phyloP scores from a whole-genome alignment of 305 asterid species.

The Galium porrigens region DNA sequence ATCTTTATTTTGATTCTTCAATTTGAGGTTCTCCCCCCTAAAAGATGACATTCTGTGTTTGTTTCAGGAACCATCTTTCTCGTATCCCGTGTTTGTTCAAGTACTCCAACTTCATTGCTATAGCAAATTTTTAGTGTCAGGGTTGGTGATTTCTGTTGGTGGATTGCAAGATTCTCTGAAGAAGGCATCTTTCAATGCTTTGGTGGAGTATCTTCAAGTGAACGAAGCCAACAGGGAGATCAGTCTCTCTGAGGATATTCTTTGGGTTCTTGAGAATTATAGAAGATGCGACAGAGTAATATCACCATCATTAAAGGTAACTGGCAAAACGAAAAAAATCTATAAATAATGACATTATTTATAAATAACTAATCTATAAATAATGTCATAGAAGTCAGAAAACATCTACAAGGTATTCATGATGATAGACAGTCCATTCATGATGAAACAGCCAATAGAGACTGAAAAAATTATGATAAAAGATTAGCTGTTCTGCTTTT shows the following conservation, averaged over 20 bases:
- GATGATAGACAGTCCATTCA: background rate
- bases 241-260: slow-evolving; percentile 54
- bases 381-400: no score
- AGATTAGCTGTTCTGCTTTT: background rate
- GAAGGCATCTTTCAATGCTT: slow-evolving; percentile 63
- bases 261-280: slow-evolving; percentile 69
- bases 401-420: background rate
- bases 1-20: slow-evolving; percentile 12
- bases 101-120: slow-evolving; percentile 55
- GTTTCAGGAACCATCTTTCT: slow-evolving; percentile 64
- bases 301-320: slow-evolving; percentile 75
- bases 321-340: background rate
- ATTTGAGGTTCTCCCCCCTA: slow-evolving; percentile 14
- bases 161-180: slow-evolving; percentile 82
- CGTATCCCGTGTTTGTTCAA: slow-evolving; percentile 67
- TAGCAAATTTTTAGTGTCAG: slow-evolving; percentile 59
- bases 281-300: slow-evolving; percentile 67
- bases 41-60: slow-evolving; percentile 17
- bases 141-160: slow-evolving; percentile 77
- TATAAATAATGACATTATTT: no score
- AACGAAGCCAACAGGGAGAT: slow-evolving; percentile 32
- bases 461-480: background rate
- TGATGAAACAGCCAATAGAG: background rate
- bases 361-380: no score
- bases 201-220: slow-evolving; percentile 55